Evolutionary conservation across 768 basidiomycete species (phyloP).

Genomic region (Termitomyces titanicus): DNA sequence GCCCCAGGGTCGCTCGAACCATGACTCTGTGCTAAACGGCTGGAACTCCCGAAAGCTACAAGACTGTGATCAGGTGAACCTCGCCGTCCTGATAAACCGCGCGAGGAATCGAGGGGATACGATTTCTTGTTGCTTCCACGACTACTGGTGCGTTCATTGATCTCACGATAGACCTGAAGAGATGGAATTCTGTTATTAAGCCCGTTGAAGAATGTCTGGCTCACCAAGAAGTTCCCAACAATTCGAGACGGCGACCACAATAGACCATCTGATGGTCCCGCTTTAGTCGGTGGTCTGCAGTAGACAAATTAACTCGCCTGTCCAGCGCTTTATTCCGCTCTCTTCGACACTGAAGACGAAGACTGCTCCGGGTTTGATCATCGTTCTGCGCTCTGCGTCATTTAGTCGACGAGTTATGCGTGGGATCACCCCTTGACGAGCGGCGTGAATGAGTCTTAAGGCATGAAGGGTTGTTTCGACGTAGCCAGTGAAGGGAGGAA

Average conservation of each 20-base stretch:
- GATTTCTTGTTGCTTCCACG: conserved; percentile 47
- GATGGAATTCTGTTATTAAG: neutral
- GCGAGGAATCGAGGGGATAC: conserved; percentile 46
- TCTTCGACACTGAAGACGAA: conserved; percentile 90
- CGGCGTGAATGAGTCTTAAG: conserved; percentile 79
- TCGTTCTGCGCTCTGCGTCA: conserved; percentile 69
- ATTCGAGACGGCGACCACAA: conserved; percentile 85
- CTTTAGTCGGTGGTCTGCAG: conserved; percentile 14
- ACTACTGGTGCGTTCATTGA: conserved; percentile 63
- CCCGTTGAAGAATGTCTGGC: neutral
- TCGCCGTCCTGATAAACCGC: conserved; percentile 32
- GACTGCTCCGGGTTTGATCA: conserved; percentile 66
- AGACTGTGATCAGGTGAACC: conserved; percentile 38
- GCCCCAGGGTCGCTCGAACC: conserved; percentile 46
- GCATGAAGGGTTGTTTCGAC: conserved; percentile 82
- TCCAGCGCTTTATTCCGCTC: conserved; percentile 87
- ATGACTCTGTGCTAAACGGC: conserved; percentile 27
- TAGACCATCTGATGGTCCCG: conserved; percentile 42
- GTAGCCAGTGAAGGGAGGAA: conserved; percentile 72
- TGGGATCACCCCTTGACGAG: conserved; percentile 73
- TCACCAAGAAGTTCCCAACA: conserved; percentile 81
- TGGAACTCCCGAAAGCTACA: conserved; percentile 27
- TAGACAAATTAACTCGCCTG: conserved; percentile 39
- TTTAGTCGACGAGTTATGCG: conserved; percentile 82
- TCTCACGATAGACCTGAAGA: conserved; percentile 75